These are phyloP conservation scores for Gleditsia sinensis DNA, from an alignment of 306 rosid species.

Conservation along the genomic window DNA sequence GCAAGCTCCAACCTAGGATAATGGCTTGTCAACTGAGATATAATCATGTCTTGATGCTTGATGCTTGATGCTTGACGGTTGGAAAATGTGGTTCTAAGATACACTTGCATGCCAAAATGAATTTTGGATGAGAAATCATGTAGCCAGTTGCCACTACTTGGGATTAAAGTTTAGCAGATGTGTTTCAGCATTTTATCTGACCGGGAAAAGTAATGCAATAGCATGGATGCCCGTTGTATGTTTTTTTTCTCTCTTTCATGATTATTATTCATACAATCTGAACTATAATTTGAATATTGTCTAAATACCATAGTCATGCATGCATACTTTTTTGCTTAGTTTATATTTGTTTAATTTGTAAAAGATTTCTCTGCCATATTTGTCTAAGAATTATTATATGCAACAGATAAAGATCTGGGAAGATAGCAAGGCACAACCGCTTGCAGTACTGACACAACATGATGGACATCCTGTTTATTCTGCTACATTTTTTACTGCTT, in stretches of 20 bases:
- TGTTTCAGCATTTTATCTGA: slow-evolving; percentile 4
- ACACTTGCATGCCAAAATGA: neutral
- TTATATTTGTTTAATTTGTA: slow-evolving; percentile 19
- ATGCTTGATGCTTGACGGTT: neutral
- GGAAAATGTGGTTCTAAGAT: neutral
- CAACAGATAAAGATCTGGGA: slow-evolving; percentile 89
- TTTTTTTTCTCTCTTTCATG: slow-evolving; percentile 5
- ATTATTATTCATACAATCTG: neutral
- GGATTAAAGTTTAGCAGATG: slow-evolving; percentile 10
- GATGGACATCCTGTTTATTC: slow-evolving; percentile 87
- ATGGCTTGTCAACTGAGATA: too few relatives aligned
- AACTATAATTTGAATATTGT: neutral
- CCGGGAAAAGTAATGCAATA: slow-evolving; percentile 20
- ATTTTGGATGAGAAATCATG: neutral
- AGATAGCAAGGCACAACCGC: slow-evolving; percentile 86
- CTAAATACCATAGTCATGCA: slow-evolving; percentile 6
- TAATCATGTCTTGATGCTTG: too few relatives aligned
- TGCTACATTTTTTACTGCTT: slow-evolving; percentile 79
- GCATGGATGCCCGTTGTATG: slow-evolving; percentile 10
- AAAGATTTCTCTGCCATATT: neutral
- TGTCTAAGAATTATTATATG: slow-evolving; percentile 21
- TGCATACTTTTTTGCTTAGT: slow-evolving; percentile 4
- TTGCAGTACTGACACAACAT: slow-evolving; percentile 74
- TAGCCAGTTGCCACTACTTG: neutral
- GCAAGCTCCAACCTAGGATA: too few relatives aligned